Conservation (phyloP, 257 asterid genomes). For the Salvia rosmarinus region DNA sequence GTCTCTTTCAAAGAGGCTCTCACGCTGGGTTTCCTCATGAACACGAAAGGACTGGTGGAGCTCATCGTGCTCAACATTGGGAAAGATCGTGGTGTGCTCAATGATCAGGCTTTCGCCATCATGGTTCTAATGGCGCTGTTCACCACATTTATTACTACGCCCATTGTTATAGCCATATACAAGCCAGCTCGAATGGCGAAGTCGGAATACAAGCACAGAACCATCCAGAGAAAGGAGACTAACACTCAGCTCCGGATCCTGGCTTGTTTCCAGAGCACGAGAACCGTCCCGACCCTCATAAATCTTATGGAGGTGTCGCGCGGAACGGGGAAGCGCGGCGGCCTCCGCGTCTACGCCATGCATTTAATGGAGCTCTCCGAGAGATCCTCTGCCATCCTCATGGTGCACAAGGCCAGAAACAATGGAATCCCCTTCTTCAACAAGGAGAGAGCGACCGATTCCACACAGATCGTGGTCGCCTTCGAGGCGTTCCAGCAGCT, state of each 20-base stretch:
- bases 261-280: constrained; percentile 55
- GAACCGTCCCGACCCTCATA: constrained; percentile 51
- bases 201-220: constrained; percentile 48
- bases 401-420: constrained; percentile 64
- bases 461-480: constrained; percentile 51
- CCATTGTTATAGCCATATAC: constrained; percentile 45
- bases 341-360: constrained; percentile 66
- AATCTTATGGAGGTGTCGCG: constrained; percentile 65
- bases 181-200: constrained; percentile 53
- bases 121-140: constrained; percentile 65
- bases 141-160: constrained; percentile 67
- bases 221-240: constrained; percentile 43
- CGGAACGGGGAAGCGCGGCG: constrained; percentile 47
- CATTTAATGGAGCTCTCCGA: constrained; percentile 67
- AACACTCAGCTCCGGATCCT: constrained; percentile 47
- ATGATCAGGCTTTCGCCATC: constrained; percentile 64
- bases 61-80: constrained; percentile 81
- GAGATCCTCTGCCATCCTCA: constrained; percentile 55
- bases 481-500: constrained; percentile 59
- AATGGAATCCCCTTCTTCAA: constrained; percentile 62
- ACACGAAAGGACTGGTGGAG: constrained; percentile 74
- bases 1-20: constrained; percentile 61
- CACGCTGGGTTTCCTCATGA: constrained; percentile 82
- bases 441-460: constrained; percentile 27
- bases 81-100: constrained; percentile 51